These are phyloP conservation scores for Paracoccidioides lutzii DNA, from an alignment of 2,329 filamentous ascomycete genomes.

Conservation along the genomic window DNA sequence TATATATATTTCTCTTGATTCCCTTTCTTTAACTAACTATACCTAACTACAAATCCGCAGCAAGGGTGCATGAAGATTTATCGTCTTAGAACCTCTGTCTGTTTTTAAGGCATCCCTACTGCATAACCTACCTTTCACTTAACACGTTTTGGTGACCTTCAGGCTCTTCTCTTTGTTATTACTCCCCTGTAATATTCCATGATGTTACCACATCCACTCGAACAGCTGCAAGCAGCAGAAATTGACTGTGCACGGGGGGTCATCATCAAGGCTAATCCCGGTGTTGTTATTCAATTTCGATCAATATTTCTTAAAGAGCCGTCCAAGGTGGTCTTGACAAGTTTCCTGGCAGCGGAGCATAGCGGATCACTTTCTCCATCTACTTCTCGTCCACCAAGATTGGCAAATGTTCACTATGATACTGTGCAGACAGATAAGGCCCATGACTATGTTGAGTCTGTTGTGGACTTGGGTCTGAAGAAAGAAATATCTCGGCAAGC, in stretches of 20 bases:
- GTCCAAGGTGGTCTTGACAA: slow-evolving; percentile 35
- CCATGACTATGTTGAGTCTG: slow-evolving; percentile 42
- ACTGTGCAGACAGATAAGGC: slow-evolving; percentile 21
- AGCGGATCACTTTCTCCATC: slow-evolving; percentile 22
- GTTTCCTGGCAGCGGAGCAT: slow-evolving; percentile 39
- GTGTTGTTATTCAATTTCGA: slow-evolving; percentile 32
- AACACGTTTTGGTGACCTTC: background rate
- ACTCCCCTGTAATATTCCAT: background rate
- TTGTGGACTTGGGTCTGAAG: slow-evolving; percentile 36
- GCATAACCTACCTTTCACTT: background rate
- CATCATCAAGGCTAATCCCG: slow-evolving; percentile 31
- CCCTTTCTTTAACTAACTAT: no score
- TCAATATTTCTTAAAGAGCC: slow-evolving; percentile 42
- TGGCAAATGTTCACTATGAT: slow-evolving; percentile 45
- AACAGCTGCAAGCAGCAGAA: slow-evolving; percentile 44
- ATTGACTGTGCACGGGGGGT: slow-evolving; percentile 39
- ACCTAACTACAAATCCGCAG: no score
- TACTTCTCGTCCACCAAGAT: slow-evolving; percentile 33
- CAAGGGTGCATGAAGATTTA: no score
- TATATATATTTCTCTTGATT: background rate
- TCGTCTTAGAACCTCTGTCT: no score
- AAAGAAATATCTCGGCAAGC: slow-evolving; percentile 33
- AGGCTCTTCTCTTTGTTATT: background rate
- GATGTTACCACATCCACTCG: slow-evolving; percentile 37
- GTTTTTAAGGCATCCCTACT: no score